Evolutionary conservation across 495 filamentous ascomycete species (phyloP).

Genomic region (Cairneyella variabilis): DNA sequence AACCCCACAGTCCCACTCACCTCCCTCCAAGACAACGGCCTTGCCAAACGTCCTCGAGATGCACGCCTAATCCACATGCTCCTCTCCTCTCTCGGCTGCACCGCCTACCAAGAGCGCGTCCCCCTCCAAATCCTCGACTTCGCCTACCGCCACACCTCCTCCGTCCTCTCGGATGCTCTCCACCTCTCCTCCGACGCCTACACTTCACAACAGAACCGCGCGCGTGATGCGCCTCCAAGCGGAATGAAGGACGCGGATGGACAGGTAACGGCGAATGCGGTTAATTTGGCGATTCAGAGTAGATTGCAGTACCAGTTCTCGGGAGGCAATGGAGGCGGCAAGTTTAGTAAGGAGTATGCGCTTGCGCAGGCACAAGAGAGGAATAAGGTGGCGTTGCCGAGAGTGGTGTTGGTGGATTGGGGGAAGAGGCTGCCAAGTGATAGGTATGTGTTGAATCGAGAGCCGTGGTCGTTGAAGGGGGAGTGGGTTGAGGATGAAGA

Average conservation of each 20-base stretch:
- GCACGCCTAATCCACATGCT: slow-evolving; percentile 88
- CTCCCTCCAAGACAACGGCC: slow-evolving; percentile 56
- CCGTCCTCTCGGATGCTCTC: slow-evolving; percentile 63
- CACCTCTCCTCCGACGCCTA: slow-evolving; percentile 62
- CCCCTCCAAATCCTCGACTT: slow-evolving; percentile 94
- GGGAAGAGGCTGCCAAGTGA: slow-evolving; percentile 85
- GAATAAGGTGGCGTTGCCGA: slow-evolving; percentile 76
- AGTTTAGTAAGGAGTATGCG: slow-evolving; percentile 79
- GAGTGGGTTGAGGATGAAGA: slow-evolving; percentile 59
- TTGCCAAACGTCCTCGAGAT: slow-evolving; percentile 78
- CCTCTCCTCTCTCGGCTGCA: slow-evolving; percentile 81
- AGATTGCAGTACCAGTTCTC: slow-evolving; percentile 50
- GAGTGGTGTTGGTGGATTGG: slow-evolving; percentile 65
- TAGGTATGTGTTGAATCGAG: slow-evolving; percentile 84
- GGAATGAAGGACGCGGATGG: slow-evolving; percentile 40
- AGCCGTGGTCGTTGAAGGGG: slow-evolving; percentile 77
- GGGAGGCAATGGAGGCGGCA: slow-evolving; percentile 40
- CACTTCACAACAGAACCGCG: slow-evolving; percentile 46
- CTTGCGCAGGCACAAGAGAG: slow-evolving; percentile 77
- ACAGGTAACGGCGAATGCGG: slow-evolving; percentile 43
- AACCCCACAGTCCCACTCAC: slow-evolving; percentile 35
- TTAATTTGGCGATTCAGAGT: slow-evolving; percentile 46
- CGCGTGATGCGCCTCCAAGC: slow-evolving; percentile 40
- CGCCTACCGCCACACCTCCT: slow-evolving; percentile 76
- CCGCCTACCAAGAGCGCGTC: slow-evolving; percentile 88